phyloP scores from a whole-genome alignment of 2,329 filamentous ascomycete species.

The Nigrospora sphaerica region DNA sequence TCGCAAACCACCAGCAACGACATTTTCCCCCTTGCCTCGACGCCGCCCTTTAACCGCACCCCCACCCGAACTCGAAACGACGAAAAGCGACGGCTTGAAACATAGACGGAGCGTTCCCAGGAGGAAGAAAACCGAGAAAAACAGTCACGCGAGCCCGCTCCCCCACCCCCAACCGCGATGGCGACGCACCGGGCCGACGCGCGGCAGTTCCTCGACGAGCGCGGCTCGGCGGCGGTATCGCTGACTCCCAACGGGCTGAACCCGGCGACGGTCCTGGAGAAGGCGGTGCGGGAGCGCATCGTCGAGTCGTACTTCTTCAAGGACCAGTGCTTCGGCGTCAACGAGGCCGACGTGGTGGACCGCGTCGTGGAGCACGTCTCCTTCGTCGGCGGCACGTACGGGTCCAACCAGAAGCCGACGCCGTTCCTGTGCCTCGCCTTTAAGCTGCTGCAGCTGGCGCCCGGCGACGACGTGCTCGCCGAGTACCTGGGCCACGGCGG shows the following conservation, averaged over 20 bases:
- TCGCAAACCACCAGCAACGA: too few relatives aligned
- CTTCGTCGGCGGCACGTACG: conserved; percentile 84
- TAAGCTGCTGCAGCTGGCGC: conserved; percentile 85
- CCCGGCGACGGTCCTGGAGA: conserved; percentile 92
- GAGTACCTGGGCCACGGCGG: conserved; percentile 76
- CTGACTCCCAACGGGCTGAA: conserved; percentile 84
- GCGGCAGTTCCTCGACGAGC: conserved; percentile 78
- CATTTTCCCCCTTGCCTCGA: too few relatives aligned
- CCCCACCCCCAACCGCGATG: neutral
- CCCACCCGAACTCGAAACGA: too few relatives aligned
- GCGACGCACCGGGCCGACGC: conserved; percentile 68
- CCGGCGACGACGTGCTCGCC: conserved; percentile 67
- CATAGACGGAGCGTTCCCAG: too few relatives aligned
- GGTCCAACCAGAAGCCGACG: conserved; percentile 75
- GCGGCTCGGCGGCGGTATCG: conserved; percentile 64
- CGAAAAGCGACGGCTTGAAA: too few relatives aligned
- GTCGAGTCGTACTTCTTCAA: conserved; percentile 97
- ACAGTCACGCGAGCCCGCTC: neutral
- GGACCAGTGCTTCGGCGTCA: conserved; percentile 95
- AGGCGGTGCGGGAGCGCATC: conserved; percentile 91
- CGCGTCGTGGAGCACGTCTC: conserved; percentile 76
- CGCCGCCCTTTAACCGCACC: too few relatives aligned
- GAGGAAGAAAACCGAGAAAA: neutral
- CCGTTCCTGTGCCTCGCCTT: conserved; percentile 92
- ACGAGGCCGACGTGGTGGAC: conserved; percentile 76